Conservation (phyloP, 2,329 filamentous ascomycete species). For the Aspergillus alliaceus region DNA sequence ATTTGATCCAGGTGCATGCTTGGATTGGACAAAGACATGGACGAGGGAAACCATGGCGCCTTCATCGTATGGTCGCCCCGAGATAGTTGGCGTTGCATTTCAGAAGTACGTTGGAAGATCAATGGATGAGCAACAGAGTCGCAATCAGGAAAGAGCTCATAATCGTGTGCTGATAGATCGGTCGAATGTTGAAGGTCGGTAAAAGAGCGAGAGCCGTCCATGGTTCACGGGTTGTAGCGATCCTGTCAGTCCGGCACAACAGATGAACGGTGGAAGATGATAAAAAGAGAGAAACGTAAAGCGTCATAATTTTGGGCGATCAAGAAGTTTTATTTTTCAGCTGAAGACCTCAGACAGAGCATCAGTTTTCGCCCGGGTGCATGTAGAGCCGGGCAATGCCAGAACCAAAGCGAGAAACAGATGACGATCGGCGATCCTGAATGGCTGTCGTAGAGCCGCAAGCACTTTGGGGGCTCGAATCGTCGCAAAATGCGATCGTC, state of each 20-base stretch:
- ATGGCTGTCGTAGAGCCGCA: neutral
- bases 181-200: neutral
- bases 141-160: neutral
- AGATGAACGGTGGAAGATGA: neutral
- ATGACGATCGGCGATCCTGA: neutral
- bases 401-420: neutral
- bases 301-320: neutral
- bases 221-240: neutral
- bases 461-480: neutral
- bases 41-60: neutral
- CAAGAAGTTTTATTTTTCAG: neutral
- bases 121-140: neutral
- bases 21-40: neutral
- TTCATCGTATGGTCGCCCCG: neutral
- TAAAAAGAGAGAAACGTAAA: neutral
- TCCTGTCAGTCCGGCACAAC: neutral
- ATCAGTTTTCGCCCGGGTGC: neutral
- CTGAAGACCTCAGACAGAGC: neutral
- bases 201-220: conserved; percentile 5
- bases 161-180: neutral
- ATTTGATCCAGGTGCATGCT: neutral
- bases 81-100: conserved; percentile 1
- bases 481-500: neutral
- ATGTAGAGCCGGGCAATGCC: neutral
- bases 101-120: neutral